Base-by-base conservation (phyloP, 2,329 filamentous ascomycete species). In the Sporothrix phasma region DNA sequence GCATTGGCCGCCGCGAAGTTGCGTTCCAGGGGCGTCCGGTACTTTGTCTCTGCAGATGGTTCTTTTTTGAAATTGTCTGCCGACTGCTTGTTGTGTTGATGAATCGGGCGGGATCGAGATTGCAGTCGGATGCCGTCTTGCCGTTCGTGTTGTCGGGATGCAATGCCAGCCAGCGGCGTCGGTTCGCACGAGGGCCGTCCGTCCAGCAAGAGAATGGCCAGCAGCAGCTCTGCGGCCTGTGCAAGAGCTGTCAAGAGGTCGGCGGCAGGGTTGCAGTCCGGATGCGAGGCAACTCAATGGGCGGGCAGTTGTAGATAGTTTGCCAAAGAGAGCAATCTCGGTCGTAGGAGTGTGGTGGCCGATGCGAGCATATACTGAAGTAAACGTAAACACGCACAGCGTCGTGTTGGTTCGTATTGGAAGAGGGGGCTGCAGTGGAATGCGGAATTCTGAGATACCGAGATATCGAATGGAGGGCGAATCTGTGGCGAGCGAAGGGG, bases 81-180 rank as follows among this genome's bases (percentile, higher is more conserved):
- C 41, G 29, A 37, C 5, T 22, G 56, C 39, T 3, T 49, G 19
- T 22, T 11, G n/a, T 37, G 61, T 41, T 19, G 46, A 24, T 22
- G 6, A n/a, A 51, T 11, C 17, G 24, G 56, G 13, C 15, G 39
- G 2, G 26, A 37, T 59, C 39, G 24, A 41, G 22, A 60, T 3
- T 34, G 26, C 41, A 46, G 34, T 60, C 41, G 24, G n/a, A 46
- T 60, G 56, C 58, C 19, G 41, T 34, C 31, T 24, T 49, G 43
- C 49, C 45, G 59, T 49, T 49, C 45, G 45, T 47, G 43, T 61
- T 22, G 56, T 46, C 43, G 43, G n/a, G 26, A 37, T 29, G 58
- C 43, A 46, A 61, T 61, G 59, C 31, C 49, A 17, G 59, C n/a
- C 45, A 61, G 29, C 58, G 41, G 43, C 41, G 24, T 47, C 58